Percentiles rank a stretch among this genome's conserved stretches.
These are phyloP conservation scores for Posidonia oceanica DNA, from an alignment of 116 monocot genomes.

Conservation along the genomic window DNA sequence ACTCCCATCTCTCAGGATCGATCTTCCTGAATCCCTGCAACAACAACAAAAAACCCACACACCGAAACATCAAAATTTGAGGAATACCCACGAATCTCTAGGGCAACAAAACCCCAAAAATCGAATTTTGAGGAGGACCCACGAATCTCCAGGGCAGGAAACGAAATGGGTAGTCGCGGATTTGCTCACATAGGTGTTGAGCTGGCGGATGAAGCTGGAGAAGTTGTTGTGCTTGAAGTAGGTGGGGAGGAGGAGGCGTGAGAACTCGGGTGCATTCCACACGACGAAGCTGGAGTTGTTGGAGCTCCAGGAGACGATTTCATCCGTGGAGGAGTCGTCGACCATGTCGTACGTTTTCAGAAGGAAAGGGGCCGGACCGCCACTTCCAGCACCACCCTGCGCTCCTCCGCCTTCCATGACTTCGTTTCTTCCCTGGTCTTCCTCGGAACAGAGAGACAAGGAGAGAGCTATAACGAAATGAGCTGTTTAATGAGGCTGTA, in stretches of 20 bases:
- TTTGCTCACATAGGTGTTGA: conserved; percentile 80
- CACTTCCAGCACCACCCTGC: conserved; percentile 22
- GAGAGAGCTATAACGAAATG: no score
- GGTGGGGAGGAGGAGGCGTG: conserved; percentile 64
- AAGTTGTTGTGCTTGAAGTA: conserved; percentile 99
- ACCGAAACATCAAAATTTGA: conserved; percentile 2
- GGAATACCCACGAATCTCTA: conserved; percentile 2
- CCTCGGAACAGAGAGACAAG: no score
- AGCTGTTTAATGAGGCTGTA: no score
- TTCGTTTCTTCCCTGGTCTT: background rate
- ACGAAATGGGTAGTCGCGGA: background rate
- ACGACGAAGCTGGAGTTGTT: conserved; percentile 67
- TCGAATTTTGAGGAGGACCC: background rate
- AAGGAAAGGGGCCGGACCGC: conserved; percentile 87
- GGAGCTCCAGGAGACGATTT: conserved; percentile 83
- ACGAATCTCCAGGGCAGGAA: background rate
- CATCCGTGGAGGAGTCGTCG: conserved; percentile 67
- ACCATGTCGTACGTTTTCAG: conserved; percentile 95
- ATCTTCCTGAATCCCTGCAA: conserved; percentile 78
- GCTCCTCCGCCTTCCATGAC: conserved; percentile 11
- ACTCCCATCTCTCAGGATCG: conserved; percentile 90
- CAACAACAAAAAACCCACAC: background rate
- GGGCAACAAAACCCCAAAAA: background rate
- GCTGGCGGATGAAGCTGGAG: conserved; percentile 98
- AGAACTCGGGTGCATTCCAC: conserved; percentile 87